Base-by-base conservation (phyloP, 1,284 basidiomycete genomes). In the Cerrena zonata region DNA sequence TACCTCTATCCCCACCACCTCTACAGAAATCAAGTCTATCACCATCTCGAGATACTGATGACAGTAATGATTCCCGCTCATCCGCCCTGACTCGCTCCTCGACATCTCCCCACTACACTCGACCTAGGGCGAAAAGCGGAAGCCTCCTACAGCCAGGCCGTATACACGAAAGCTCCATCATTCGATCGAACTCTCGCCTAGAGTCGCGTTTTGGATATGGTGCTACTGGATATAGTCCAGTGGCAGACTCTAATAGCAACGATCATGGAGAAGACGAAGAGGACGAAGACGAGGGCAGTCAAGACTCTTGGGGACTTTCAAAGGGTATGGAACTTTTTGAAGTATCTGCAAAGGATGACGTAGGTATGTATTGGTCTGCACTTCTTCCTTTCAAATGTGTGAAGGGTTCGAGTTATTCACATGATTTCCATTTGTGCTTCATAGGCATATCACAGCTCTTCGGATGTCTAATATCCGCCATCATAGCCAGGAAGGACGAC, bases 271-370 rank as follows among this genome's bases (percentile, higher is more conserved):
- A 88, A 62, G 82, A 82, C 39, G 82, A 84, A 23, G 84, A 79
- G 50, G 72, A 75, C 25, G 74, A 69, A 5, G 72, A 75, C 15
- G 71, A 68, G 12, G 30, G 30, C 7, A 7, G 15, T 15, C 73
- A 76, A n/a, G 79, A 84, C 44, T 83, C 89, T 58, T 89, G 86
- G 84, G 87, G 87, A 7, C 73, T 89, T 37, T 80, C 76, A 62
- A 86, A 84, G 61, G 86, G 81, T 51, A 89, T 91, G 83, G 83
- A 87, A 61, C 74, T 91, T 15, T 89, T 88, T 56, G 89, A 93
- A 63, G 89, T 91, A 24, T 91, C 87, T 49, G 85, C 89, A 51
- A 91, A 91, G 68, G 89, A 91, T 61, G 85, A 88, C 61, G 65
- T 70, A 43, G 90, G 89, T 90, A 55, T 60, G 83, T 65, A 39